A percentile compares a stretch with the other conserved stretches of the same genome.
Conservation (phyloP, 352 stramenopile species). For the Nothophytophthora sp. region DNA sequence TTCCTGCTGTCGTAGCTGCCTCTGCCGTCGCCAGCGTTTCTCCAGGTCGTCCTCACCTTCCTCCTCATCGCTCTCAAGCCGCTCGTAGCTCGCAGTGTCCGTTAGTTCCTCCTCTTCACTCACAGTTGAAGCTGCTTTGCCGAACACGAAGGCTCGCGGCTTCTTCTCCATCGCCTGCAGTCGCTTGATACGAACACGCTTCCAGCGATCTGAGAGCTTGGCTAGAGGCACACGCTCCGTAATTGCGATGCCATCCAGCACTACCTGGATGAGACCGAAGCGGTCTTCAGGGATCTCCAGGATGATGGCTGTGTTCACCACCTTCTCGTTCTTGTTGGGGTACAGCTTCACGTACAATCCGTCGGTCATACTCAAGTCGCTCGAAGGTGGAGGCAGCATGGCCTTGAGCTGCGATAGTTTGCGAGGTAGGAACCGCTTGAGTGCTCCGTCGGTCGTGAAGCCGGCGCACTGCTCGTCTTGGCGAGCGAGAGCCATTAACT, state of each 20-base stretch:
- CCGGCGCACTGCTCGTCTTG: constrained; percentile 71
- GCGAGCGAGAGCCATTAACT: constrained; percentile 63
- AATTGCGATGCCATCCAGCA: constrained; percentile 56
- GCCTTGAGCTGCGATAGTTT: constrained; percentile 72
- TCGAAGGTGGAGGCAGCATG: constrained; percentile 28
- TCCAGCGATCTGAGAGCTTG: constrained; percentile 68
- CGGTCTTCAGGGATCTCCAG: constrained; percentile 49
- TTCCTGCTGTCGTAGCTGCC: constrained; percentile 8
- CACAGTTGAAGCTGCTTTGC: constrained; percentile 21
- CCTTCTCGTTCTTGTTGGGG: constrained; percentile 40
- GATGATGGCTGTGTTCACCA: constrained; percentile 62
- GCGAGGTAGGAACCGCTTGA: constrained; percentile 78
- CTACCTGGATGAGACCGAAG: constrained; percentile 60
- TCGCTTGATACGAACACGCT: constrained; percentile 49
- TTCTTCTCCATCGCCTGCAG: constrained; percentile 27
- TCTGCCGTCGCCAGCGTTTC: constrained; percentile 19
- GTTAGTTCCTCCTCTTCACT: constrained; percentile 17
- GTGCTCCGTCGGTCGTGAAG: constrained; percentile 68
- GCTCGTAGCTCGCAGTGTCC: constrained; percentile 33
- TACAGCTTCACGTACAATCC: constrained; percentile 70
- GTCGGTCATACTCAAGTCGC: constrained; percentile 26
- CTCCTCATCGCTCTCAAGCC: constrained; percentile 35
- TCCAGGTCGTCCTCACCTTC: constrained; percentile 25
- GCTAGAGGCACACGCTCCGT: constrained; percentile 50
- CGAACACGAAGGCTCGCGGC: constrained; percentile 51